A percentile compares a stretch with the other conserved stretches of the same genome.
Conservation (phyloP, 768 basidiomycete species). For the Termitomyces sp. region DNA sequence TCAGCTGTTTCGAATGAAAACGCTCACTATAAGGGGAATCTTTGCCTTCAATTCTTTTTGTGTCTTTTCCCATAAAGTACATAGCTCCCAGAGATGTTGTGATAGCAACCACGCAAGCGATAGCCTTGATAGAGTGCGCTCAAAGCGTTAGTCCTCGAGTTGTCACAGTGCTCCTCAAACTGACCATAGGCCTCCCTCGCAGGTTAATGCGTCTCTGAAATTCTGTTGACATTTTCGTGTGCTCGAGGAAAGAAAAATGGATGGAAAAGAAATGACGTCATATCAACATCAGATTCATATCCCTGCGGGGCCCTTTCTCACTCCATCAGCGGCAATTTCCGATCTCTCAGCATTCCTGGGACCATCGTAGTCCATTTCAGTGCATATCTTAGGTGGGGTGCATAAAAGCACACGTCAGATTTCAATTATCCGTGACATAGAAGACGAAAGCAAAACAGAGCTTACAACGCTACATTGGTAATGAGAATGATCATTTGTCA, state of each 20-base stretch:
- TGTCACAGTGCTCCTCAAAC: not conserved
- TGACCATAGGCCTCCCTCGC: slow-evolving; percentile 16
- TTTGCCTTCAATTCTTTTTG: slow-evolving; percentile 26
- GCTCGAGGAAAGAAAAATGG: too few species aligned
- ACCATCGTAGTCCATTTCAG: too few species aligned
- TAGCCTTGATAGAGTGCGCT: slow-evolving; percentile 17
- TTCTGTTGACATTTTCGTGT: slow-evolving; percentile 4
- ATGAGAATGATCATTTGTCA: too few species aligned
- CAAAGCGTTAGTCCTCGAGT: not conserved
- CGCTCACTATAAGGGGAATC: slow-evolving; percentile 27
- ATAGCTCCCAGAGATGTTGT: slow-evolving; percentile 23
- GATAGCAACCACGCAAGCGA: slow-evolving; percentile 23
- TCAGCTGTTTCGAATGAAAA: not conserved
- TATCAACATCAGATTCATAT: not conserved
- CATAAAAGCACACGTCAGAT: too few species aligned
- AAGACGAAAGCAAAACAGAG: too few species aligned
- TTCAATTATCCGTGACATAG: too few species aligned
- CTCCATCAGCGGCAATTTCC: too few species aligned
- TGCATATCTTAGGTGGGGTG: too few species aligned
- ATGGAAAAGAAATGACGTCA: slow-evolving; percentile 1
- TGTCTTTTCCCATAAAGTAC: slow-evolving; percentile 26
- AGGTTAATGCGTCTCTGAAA: slow-evolving; percentile 1
- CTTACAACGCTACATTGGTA: too few species aligned
- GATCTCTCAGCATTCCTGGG: too few species aligned
- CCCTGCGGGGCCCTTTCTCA: too few species aligned